Base-by-base conservation (phyloP, 768 basidiomycete genomes). In the Pulveroboletus sp. region DNA sequence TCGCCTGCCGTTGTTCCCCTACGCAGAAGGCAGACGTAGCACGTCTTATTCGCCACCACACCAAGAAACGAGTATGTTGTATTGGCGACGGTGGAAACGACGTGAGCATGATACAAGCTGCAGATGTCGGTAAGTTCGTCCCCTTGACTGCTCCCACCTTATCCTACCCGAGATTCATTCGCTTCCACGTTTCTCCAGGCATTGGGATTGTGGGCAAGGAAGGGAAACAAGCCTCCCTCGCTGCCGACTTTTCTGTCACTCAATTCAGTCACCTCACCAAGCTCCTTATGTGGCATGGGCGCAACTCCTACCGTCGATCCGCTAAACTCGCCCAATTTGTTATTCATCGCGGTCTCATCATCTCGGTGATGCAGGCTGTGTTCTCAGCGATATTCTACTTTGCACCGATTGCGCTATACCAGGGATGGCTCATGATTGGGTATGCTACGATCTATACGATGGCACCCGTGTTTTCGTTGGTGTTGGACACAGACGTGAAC, bases 41-140 rank as follows among this genome's bases (percentile, higher is more conserved):
- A 0, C 81, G 92, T 5, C 74, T 99, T 32, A 98, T 99, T 54
- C 85, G 96, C 7, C 75, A 79, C 15, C 84, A 85, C 63, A 96
- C 95, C 3, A 88, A 83, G 71, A 98, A 97, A 68, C 83, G 95
- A 0, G 95, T 99, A 0, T 98, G 95, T 67, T 98, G 96, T 64
- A 98, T 98, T 51, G 96, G 96, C 2, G 96, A 99, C 71, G 96
- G 96, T 31, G 96, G 96, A 5, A 99, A 99, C 67, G 96, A 99
- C 65, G 96, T 99, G 55, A 93, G 90, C 67, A 99, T 99, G 96
- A 99, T 99, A 54, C 96, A 98, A 63, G 96, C 96, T 1, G 96
- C 96, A 3, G 93, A 98, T 61, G 93, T 99, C 51, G 95, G 93
- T 93, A 42, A 65, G 92, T 82, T 28, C 14, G 48, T 37, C 15